phyloP scores from a whole-genome alignment of 2,329 filamentous ascomycete genomes.

The Pseudogymnoascus sp. region DNA sequence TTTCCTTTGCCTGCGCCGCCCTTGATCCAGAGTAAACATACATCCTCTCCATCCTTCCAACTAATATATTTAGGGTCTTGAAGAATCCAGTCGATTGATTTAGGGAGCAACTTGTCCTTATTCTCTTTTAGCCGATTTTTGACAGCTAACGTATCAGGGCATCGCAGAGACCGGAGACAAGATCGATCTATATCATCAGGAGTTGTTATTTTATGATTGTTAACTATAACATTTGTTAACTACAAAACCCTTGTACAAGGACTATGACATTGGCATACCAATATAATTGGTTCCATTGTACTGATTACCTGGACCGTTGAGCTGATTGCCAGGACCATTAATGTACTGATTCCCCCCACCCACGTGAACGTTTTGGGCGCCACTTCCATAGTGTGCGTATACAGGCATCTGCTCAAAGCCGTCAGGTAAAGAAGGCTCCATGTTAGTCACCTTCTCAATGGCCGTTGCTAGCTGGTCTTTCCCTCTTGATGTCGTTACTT shows the following conservation, averaged over 20 bases:
- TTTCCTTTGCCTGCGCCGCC: conserved; percentile 32
- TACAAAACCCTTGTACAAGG: not conserved
- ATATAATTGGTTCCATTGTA: not conserved
- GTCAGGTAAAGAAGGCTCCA: not conserved
- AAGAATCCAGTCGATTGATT: conserved; percentile 20
- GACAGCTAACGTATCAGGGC: conserved; percentile 15
- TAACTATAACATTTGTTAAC: not conserved
- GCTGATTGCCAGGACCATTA: not conserved
- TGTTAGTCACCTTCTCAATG: conserved; percentile 11
- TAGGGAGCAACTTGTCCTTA: conserved; percentile 15
- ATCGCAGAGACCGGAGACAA: conserved; percentile 15
- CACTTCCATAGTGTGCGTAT: not conserved
- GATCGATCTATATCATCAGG: conserved; percentile 2
- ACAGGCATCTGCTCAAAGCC: not conserved
- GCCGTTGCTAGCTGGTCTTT: conserved; percentile 8
- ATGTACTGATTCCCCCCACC: not conserved
- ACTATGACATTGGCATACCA: not conserved
- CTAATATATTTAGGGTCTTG: conserved; percentile 19
- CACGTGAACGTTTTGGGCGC: not conserved
- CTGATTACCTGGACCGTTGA: not conserved
- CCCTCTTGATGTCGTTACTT: conserved; percentile 9
- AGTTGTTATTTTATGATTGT: not conserved
- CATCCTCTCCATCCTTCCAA: conserved; percentile 21
- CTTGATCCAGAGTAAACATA: conserved; percentile 28
- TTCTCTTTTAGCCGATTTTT: conserved; percentile 16